Base-by-base conservation (phyloP, 2,329 filamentous ascomycete genomes). In the Stachybotrys echinatus region DNA sequence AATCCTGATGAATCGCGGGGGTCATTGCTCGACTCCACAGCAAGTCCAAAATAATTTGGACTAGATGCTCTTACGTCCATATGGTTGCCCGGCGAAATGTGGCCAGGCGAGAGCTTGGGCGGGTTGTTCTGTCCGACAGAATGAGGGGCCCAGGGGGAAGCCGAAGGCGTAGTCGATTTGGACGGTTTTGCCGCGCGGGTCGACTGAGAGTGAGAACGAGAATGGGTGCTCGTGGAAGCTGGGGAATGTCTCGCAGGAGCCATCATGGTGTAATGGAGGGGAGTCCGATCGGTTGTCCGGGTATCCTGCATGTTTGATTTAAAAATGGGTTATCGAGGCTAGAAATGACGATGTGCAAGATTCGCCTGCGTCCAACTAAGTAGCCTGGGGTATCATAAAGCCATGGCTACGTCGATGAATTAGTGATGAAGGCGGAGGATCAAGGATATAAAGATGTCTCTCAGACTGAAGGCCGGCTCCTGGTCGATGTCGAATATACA, bases 1-100 rank as follows among this genome's bases (percentile, higher is more conserved):
- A 87, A 74, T 31, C 76, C 75, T 5, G 77, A 80, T 3, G 85
- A 86, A 48, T 85, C 84, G 53, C 84, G 78, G 21, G 79, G 74
- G 53, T 88, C 83, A 49, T 70, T 74, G 43, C 72, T 68, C 19
- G 81, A 66, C 51, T 90, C 84, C 54, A 89, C 72, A 23, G 84
- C 74, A 52, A 95, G 81, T 50, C 88, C 88, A 65, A 96, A 96
- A 68, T 96, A 96, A 65, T 92, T 95, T 12, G 90, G 89, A 64
- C 89, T 92, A 10, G 83, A 72, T 1, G 78, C 70, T 54, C 76
- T 73, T 17, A 61, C 62, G 39, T 75, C 72, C 2, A 61, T 50
- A 5, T 59, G 50, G 39, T 66, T 61, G 22, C 55, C 63, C 3
- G 76, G 74, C 3, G 79, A 77, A 6, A 76, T 63, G 5, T 75